A percentile compares a stretch with the other conserved stretches of the same genome.
These are phyloP conservation scores for Hypoxylon perforatum DNA, from an alignment of 495 filamentous ascomycete species.

Conservation along the genomic window DNA sequence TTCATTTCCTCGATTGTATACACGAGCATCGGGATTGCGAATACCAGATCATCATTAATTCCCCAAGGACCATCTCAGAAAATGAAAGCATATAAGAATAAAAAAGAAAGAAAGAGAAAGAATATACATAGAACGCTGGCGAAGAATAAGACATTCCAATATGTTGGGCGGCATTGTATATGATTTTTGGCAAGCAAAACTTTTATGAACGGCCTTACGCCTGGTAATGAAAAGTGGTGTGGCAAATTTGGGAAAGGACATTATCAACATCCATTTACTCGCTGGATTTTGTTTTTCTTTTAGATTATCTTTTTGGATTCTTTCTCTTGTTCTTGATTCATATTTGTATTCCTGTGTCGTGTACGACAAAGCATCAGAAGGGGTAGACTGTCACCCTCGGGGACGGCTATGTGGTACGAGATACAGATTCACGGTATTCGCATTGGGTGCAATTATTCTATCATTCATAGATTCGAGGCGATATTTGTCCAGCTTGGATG, in stretches of 20 bases:
- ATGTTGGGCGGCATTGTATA: constrained; percentile 17
- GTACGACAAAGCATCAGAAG: constrained; percentile 21
- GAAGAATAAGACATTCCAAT: constrained; percentile 28
- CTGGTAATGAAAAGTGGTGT: constrained; percentile 33
- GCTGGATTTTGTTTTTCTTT: constrained; percentile 3
- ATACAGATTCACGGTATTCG: constrained; percentile 15
- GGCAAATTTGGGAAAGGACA: constrained; percentile 21
- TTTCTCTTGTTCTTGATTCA: not conserved
- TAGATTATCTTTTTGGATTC: constrained; percentile 12
- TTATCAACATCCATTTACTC: constrained; percentile 16
- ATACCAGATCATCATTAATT: constrained; percentile 18
- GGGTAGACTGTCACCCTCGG: constrained; percentile 30
- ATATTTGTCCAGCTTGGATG: not conserved
- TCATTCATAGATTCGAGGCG: constrained; percentile 8
- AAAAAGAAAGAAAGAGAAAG: too few species aligned
- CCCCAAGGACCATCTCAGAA: not conserved
- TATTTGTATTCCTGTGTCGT: not conserved
- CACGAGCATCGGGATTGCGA: constrained; percentile 7
- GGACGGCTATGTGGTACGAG: constrained; percentile 26
- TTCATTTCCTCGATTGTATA: not conserved
- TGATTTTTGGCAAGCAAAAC: constrained; percentile 29
- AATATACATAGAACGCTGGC: constrained; percentile 18
- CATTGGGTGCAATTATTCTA: constrained; percentile 26
- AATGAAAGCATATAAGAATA: not conserved
- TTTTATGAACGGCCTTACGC: constrained; percentile 28